Conservation (phyloP, 495 filamentous ascomycete genomes). For the Penicillium malachiteum region DNA sequence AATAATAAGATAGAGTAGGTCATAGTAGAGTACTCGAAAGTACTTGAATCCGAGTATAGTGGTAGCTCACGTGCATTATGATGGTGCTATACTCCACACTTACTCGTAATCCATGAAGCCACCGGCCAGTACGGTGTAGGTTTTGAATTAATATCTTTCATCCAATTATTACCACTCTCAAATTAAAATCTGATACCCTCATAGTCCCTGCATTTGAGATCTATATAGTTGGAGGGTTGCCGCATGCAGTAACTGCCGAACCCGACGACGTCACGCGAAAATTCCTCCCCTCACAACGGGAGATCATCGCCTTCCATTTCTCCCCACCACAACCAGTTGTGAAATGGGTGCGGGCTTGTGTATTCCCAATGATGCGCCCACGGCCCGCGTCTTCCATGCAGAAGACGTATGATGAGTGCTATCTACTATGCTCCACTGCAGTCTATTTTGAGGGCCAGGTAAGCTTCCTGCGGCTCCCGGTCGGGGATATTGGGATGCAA, state of each 20-base stretch:
- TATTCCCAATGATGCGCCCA: slow-evolving; percentile 69
- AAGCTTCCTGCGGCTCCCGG: slow-evolving; percentile 17
- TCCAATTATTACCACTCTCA: too few relatives aligned
- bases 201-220: too few relatives aligned
- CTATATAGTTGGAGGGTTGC: background rate
- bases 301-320: slow-evolving; percentile 23
- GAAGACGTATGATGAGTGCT: slow-evolving; percentile 97
- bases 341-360: slow-evolving; percentile 31
- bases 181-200: too few relatives aligned
- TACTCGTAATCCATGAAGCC: too few relatives aligned
- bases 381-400: slow-evolving; percentile 78
- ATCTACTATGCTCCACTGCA: slow-evolving; percentile 89
- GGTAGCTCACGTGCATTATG: too few relatives aligned
- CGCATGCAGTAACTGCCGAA: slow-evolving; percentile 29
- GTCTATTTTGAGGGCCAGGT: slow-evolving; percentile 94
- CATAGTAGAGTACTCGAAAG: too few relatives aligned
- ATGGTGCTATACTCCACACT: too few relatives aligned
- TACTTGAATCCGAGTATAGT: too few relatives aligned
- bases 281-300: slow-evolving; percentile 25
- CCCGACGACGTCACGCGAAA: slow-evolving; percentile 49
- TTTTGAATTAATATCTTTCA: background rate
- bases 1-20: too few relatives aligned
- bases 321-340: slow-evolving; percentile 20
- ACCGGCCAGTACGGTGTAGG: background rate
- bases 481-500: background rate